These are phyloP conservation scores for Oryza meyeriana DNA, from an alignment of 176 grass and related monocot genomes.

Conservation along the genomic window DNA sequence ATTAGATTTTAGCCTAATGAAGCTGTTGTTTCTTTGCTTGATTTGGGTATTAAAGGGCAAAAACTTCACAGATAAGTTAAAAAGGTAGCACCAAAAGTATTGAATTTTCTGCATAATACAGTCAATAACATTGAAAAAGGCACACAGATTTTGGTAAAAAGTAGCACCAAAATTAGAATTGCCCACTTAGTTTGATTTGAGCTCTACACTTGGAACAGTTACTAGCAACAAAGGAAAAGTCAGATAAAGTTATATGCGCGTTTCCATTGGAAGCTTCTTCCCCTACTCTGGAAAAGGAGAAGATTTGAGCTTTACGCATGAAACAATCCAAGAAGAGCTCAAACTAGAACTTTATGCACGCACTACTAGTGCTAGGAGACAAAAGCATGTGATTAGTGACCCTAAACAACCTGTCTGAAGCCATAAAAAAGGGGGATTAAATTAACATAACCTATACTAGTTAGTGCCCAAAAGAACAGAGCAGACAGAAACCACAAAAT, in stretches of 20 bases:
- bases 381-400: background rate
- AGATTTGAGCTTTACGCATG: background rate
- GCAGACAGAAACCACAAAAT: background rate
- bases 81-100: background rate
- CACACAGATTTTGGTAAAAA: background rate
- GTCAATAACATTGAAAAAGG: slow-evolving; percentile 31
- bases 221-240: slow-evolving; percentile 14
- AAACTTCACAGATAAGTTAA: slow-evolving; percentile 2
- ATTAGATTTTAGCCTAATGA: background rate
- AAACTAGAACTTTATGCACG: background rate
- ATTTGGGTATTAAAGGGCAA: background rate
- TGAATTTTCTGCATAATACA: background rate
- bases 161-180: background rate
- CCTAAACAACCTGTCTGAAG: background rate
- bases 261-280: background rate
- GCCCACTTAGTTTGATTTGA: background rate
- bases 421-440: background rate
- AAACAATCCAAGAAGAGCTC: slow-evolving; percentile 1
- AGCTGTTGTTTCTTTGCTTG: background rate
- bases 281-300: background rate
- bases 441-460: background rate
- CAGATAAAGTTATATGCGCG: background rate
- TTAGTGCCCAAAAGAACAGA: background rate
- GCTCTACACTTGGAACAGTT: background rate
- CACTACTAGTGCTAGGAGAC: background rate